Conservation (phyloP, 768 basidiomycete species). For the Xerocomellus chrysenteron region DNA sequence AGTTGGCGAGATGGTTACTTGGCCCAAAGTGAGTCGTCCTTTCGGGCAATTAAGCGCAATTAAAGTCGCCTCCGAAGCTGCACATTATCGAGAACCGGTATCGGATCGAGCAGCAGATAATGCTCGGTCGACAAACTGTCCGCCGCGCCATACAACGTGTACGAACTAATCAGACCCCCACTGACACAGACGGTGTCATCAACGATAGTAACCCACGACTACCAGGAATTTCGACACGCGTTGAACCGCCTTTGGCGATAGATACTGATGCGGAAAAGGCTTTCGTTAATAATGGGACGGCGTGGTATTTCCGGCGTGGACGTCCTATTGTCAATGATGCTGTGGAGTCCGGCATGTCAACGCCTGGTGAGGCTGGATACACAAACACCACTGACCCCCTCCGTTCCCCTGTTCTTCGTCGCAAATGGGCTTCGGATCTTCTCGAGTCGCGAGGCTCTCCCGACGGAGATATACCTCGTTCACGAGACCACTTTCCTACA, state of each 20-base stretch:
- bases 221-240: slow-evolving; percentile 30
- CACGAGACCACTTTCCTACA: slow-evolving; percentile 3
- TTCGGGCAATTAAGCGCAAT: background rate
- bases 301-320: slow-evolving; percentile 54
- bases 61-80: slow-evolving; percentile 47
- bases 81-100: slow-evolving; percentile 95
- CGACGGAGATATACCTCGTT: slow-evolving; percentile 13
- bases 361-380: slow-evolving; percentile 30
- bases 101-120: slow-evolving; percentile 79
- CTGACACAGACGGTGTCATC: slow-evolving; percentile 22
- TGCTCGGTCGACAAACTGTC: slow-evolving; percentile 71
- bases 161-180: slow-evolving; percentile 18
- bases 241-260: slow-evolving; percentile 61
- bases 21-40: slow-evolving; percentile 75
- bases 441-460: slow-evolving; percentile 32
- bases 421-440: slow-evolving; percentile 49
- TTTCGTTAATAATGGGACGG: slow-evolving; percentile 52
- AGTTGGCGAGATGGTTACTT: slow-evolving; percentile 89
- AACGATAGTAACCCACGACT: slow-evolving; percentile 19
- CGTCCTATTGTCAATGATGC: slow-evolving; percentile 29
- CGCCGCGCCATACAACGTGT: slow-evolving; percentile 52
- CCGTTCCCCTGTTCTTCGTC: slow-evolving; percentile 42
- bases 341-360: slow-evolving; percentile 35
- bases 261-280: slow-evolving; percentile 81
- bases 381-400: slow-evolving; percentile 37